These are phyloP conservation scores for Colletotrichum salicis DNA, from an alignment of 2,329 filamentous ascomycete genomes.

Conservation along the genomic window DNA sequence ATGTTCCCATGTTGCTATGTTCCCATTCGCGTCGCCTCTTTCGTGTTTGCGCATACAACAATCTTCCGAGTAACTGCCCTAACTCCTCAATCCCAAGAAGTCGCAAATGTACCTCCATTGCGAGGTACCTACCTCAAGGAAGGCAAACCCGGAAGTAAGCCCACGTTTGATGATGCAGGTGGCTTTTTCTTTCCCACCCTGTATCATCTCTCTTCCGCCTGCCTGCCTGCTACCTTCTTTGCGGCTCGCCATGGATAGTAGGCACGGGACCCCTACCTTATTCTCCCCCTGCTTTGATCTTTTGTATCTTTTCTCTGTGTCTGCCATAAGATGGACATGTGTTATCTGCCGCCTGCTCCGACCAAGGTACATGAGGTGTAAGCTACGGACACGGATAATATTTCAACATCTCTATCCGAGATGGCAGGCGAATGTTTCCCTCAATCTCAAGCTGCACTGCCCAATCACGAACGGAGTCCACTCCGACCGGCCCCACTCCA, in stretches of 20 bases:
- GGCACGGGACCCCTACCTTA: neutral
- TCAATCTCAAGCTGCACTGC: neutral
- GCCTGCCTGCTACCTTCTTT: neutral
- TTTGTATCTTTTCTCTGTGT: neutral
- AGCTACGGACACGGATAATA: no score
- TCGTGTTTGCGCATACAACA: neutral
- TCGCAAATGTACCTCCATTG: neutral
- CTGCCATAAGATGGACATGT: neutral
- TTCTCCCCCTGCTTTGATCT: neutral
- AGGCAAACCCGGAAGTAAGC: neutral
- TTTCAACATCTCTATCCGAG: neutral
- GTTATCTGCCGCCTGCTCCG: neutral
- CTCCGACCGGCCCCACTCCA: neutral
- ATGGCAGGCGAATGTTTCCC: neutral
- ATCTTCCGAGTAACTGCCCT: neutral
- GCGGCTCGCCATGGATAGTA: neutral
- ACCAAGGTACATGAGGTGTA: no score
- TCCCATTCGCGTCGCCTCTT: neutral
- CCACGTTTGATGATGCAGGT: constrained; percentile 17
- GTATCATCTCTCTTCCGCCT: neutral
- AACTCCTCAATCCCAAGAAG: neutral
- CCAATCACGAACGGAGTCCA: neutral
- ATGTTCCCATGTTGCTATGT: neutral
- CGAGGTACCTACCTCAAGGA: no score
- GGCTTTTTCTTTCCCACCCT: neutral